phyloP scores from a whole-genome alignment of 2,329 filamentous ascomycete species.

The Coniella vitis region DNA sequence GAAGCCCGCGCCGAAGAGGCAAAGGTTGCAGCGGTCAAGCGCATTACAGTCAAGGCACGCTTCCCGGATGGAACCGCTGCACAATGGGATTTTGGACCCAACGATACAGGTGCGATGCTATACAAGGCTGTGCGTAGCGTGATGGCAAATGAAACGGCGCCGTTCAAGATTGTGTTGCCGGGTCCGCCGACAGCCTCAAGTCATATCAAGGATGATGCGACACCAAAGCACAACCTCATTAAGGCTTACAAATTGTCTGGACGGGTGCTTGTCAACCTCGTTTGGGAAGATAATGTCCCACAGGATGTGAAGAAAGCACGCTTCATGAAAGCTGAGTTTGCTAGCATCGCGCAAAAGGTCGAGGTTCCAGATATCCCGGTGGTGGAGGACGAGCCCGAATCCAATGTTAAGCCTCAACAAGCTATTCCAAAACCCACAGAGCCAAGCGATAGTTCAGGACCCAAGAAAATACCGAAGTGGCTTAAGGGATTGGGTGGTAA shows the following conservation, averaged over 20 bases:
- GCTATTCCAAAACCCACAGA: constrained; percentile 24
- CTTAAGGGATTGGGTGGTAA: constrained; percentile 60
- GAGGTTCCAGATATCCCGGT: constrained; percentile 52
- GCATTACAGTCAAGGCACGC: constrained; percentile 70
- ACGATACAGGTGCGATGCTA: constrained; percentile 63
- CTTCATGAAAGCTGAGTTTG: constrained; percentile 53
- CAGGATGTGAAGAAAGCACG: constrained; percentile 45
- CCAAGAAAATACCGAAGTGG: constrained; percentile 59
- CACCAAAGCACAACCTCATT: constrained; percentile 54
- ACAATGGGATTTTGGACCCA: constrained; percentile 61
- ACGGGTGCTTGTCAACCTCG: constrained; percentile 66
- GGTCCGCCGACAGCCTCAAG: constrained; percentile 27
- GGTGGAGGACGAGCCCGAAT: constrained; percentile 31
- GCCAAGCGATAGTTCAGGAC: constrained; percentile 24
- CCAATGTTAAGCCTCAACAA: constrained; percentile 15
- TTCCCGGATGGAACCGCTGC: constrained; percentile 82
- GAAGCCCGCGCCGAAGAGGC: constrained; percentile 60
- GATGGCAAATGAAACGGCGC: constrained; percentile 51
- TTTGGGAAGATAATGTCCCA: constrained; percentile 63
- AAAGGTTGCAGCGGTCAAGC: constrained; percentile 57
- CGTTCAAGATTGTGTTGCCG: constrained; percentile 66
- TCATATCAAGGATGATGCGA: constrained; percentile 39
- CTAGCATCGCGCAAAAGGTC: constrained; percentile 58
- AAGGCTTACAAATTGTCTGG: constrained; percentile 63
- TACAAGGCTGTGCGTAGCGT: constrained; percentile 69